Base-by-base conservation (phyloP, 768 basidiomycete species). In the Termitomyces sp. region DNA sequence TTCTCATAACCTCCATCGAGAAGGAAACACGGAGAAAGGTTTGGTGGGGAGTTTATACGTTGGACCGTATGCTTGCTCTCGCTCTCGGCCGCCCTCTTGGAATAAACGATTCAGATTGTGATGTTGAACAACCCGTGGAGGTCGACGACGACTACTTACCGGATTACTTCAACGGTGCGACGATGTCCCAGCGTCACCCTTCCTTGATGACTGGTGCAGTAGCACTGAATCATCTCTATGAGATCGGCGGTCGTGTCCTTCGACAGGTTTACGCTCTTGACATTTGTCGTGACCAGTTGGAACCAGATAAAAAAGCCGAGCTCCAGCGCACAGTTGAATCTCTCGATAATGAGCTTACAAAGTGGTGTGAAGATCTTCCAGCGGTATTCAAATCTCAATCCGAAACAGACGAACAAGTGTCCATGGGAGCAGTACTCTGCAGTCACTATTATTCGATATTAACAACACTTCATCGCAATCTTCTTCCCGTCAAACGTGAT, bases 31-130 rank as follows among this genome's bases (percentile, higher is more conserved):
- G 92, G 31, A 79, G 88, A 60, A 93, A 95, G 73, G 87, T 95
- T 50, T 95, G 94, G 94, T 95, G 94, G 92, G 86, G 89, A 42
- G 90, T 95, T 27, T 96, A 96, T 66, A 86, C 86, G 25, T 77
- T 96, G 49, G 94, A 91, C 70, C 86, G 92, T 49, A 94, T 95
- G 90, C 86, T 96, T 19, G 94, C 94, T 23, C 83, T 95, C 52
- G 87, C 92, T 14, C 78, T 96, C 14, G 94, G 94, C 46, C 82
- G 94, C 10, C 94, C 94, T 3, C 81, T 95, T 54, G 94, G 92
- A 27, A 79, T 93, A 60, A 91, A 94, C 63, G 94, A 96, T 71
- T 77, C 85, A 11, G 94, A 96, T 69, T 94, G 93, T 65, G 94
- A 96, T 66, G 89, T 91, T 32, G 92, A 95, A 68, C 75, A 87